Evolutionary conservation across 2,329 filamentous ascomycete species (phyloP).

Genomic region (Talaromyces sp.): DNA sequence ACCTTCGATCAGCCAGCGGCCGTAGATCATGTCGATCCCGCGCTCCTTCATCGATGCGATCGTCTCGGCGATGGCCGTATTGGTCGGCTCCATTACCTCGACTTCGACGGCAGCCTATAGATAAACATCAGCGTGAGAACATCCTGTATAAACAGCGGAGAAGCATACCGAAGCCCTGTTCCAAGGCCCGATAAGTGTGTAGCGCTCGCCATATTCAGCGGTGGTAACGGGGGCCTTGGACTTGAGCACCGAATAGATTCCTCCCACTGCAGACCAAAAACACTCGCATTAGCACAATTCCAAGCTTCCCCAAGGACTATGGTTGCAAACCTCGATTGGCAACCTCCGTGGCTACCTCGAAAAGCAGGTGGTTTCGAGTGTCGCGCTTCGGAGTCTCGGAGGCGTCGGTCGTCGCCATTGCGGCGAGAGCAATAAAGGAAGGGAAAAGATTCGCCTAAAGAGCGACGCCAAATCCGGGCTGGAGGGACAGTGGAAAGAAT

Average conservation of each 20-base stretch:
- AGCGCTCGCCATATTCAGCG: conserved; percentile 95
- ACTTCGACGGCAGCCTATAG: conserved; percentile 89
- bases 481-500: conserved; percentile 1
- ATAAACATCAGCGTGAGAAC: background rate
- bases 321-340: conserved; percentile 72
- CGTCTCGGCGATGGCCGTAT: conserved; percentile 70
- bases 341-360: conserved; percentile 95
- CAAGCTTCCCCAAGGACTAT: conserved; percentile 10
- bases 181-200: conserved; percentile 89
- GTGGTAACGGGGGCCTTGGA: conserved; percentile 97
- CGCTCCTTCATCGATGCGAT: conserved; percentile 91
- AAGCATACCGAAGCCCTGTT: conserved; percentile 76
- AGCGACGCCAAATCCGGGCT: background rate
- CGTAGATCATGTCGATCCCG: conserved; percentile 85
- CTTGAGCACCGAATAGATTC: conserved; percentile 98
- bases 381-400: conserved; percentile 50
- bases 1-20: conserved; percentile 95
- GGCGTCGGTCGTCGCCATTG: conserved; percentile 79
- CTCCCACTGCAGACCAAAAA: conserved; percentile 61
- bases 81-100: conserved; percentile 80
- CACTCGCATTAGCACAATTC: background rate
- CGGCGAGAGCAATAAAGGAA: background rate
- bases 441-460: background rate
- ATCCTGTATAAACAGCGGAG: background rate
- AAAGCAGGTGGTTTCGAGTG: conserved; percentile 91